Conservation (phyloP, 2,329 filamentous ascomycete genomes). For the Teratosphaeria pseudoeucalypti region DNA sequence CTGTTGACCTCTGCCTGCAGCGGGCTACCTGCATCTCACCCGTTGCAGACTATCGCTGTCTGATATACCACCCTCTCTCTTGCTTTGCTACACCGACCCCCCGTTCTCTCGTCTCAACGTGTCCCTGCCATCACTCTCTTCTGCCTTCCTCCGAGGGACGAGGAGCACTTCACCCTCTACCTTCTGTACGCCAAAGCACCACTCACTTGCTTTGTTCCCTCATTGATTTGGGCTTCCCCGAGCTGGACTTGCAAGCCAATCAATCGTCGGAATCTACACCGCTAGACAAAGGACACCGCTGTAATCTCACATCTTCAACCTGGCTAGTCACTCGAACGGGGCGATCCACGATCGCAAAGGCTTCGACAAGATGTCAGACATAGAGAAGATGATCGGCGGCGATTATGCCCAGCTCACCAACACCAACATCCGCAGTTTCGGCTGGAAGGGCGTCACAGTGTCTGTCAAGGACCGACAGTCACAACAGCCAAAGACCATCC, state of each 20-base stretch:
- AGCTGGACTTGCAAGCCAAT: background rate
- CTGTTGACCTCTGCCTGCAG: background rate
- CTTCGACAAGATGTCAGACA: constrained; percentile 31
- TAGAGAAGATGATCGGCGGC: constrained; percentile 35
- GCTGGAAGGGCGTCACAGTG: constrained; percentile 58
- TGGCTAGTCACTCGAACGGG: constrained; percentile 8
- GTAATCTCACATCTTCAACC: constrained; percentile 7
- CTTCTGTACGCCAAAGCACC: background rate
- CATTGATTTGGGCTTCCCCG: background rate
- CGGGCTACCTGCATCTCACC: background rate
- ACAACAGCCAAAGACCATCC: constrained; percentile 51
- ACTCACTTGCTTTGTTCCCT: background rate
- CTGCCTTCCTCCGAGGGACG: background rate
- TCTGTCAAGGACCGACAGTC: constrained; percentile 62
- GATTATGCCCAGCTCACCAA: constrained; percentile 50
- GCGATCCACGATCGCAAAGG: constrained; percentile 20
- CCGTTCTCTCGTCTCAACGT: background rate
- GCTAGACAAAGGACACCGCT: background rate
- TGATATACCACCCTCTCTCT: background rate
- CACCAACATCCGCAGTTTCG: constrained; percentile 51
- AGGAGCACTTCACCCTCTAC: background rate
- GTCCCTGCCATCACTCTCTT: background rate
- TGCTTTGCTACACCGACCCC: background rate
- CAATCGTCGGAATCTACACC: background rate
- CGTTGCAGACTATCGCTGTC: background rate